Evolutionary conservation across 768 basidiomycete species (phyloP).

Genomic region (Neoboletus subvelutipes): DNA sequence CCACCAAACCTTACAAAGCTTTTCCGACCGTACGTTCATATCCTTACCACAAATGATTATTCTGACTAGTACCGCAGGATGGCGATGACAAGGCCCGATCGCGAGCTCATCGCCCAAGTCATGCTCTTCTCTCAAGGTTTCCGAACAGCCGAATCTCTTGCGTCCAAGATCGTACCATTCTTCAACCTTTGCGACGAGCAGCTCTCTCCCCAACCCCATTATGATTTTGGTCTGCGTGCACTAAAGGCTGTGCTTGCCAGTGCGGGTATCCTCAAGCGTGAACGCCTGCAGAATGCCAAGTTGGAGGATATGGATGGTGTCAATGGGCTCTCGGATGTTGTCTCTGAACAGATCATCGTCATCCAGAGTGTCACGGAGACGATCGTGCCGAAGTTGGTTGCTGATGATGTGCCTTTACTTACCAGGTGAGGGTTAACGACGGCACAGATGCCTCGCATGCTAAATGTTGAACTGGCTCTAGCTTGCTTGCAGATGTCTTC

Average conservation of each 20-base stretch:
- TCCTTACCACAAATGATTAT: not conserved
- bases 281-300: slow-evolving; percentile 59
- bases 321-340: slow-evolving; percentile 61
- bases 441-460: not conserved
- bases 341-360: slow-evolving; percentile 92
- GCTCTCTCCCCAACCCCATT: slow-evolving; percentile 95
- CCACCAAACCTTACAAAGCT: slow-evolving; percentile 89
- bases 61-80: slow-evolving; percentile 53
- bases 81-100: slow-evolving; percentile 98
- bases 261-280: slow-evolving; percentile 96
- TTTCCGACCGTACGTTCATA: slow-evolving; percentile 76
- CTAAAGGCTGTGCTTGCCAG: slow-evolving; percentile 95
- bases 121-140: slow-evolving; percentile 99
- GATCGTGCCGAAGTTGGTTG: slow-evolving; percentile 96
- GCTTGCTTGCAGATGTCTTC: slow-evolving; percentile 94
- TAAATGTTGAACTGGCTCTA: slow-evolving; percentile 30
- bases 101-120: slow-evolving; percentile 98
- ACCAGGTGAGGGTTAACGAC: slow-evolving; percentile 61
- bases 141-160: slow-evolving; percentile 95
- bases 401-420: slow-evolving; percentile 92
- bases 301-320: slow-evolving; percentile 44
- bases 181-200: slow-evolving; percentile 99
- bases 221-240: slow-evolving; percentile 97
- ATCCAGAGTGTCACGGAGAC: slow-evolving; percentile 99
- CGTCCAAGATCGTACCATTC: slow-evolving; percentile 98